phyloP scores from a whole-genome alignment of 2,329 filamentous ascomycete genomes.

The Neonectria sp. region DNA sequence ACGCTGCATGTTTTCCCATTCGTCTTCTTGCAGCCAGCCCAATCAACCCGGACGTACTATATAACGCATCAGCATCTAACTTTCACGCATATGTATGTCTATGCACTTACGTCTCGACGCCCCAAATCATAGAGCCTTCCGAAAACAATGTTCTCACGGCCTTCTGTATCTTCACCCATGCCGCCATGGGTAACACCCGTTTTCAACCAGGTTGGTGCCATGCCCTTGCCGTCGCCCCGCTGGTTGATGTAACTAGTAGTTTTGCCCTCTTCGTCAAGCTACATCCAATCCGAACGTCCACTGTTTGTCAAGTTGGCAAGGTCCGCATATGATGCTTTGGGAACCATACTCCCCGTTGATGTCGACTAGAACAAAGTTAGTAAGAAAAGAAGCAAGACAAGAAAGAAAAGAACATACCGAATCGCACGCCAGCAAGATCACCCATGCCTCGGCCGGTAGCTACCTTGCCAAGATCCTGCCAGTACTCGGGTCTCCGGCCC shows the following conservation, averaged over 20 bases:
- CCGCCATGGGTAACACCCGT: neutral
- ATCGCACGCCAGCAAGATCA: neutral
- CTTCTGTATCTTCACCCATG: neutral
- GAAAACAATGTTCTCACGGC: neutral
- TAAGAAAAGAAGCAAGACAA: neutral
- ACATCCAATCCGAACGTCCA: neutral
- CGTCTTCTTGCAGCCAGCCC: neutral
- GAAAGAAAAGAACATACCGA: neutral
- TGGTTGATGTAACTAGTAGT: neutral
- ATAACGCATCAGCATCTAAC: neutral
- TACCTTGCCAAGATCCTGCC: conserved; percentile 41
- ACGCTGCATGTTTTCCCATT: too few species aligned
- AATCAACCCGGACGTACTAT: neutral
- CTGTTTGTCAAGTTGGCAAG: neutral
- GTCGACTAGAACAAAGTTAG: neutral
- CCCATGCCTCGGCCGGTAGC: neutral
- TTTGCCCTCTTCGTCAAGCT: neutral
- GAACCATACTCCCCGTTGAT: neutral
- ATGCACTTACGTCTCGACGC: neutral
- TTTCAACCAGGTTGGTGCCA: neutral
- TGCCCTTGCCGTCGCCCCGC: neutral
- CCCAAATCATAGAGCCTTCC: neutral
- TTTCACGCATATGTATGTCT: neutral
- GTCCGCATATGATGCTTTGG: neutral
- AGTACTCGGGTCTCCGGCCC: neutral